A percentile compares a stretch with the other conserved stretches of the same genome.
Evolutionary conservation across 345 rosid genomes (phyloP).

Genomic region (Acer negundo): DNA sequence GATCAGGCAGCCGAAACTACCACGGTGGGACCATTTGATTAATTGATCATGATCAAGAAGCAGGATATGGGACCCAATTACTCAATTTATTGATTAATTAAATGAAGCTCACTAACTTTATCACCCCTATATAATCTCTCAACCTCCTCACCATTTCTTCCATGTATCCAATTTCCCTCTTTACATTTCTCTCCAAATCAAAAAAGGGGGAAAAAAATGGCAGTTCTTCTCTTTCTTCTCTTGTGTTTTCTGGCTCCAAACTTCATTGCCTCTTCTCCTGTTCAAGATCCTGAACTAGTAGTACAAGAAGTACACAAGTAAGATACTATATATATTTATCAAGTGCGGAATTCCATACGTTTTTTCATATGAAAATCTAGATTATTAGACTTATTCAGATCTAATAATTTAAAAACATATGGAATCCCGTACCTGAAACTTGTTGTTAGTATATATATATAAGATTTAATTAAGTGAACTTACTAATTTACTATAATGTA

Average conservation of each 20-base stretch:
- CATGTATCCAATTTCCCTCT: background rate
- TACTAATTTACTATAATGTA: background rate
- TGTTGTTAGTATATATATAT: background rate
- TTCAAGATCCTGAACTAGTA: constrained; percentile 53
- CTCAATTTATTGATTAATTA: background rate
- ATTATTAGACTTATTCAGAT: no score
- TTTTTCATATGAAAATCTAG: background rate
- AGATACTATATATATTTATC: background rate
- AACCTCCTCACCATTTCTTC: background rate
- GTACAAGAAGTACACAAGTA: constrained; percentile 55
- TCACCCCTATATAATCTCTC: constrained; percentile 24
- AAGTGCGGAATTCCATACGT: background rate
- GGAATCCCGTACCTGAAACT: no score
- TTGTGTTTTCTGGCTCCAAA: constrained; percentile 30
- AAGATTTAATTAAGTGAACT: background rate
- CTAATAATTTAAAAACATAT: no score
- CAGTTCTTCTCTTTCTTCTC: constrained; percentile 9
- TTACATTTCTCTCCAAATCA: background rate
- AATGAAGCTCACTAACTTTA: background rate
- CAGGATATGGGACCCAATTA: background rate
- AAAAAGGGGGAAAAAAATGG: background rate
- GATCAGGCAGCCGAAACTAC: constrained; percentile 20
- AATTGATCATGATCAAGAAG: background rate
- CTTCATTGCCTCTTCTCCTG: constrained; percentile 44
- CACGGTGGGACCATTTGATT: constrained; percentile 8